Conservation (phyloP, 805 yeast genomes). For the Clavispora santaluciae region DNA sequence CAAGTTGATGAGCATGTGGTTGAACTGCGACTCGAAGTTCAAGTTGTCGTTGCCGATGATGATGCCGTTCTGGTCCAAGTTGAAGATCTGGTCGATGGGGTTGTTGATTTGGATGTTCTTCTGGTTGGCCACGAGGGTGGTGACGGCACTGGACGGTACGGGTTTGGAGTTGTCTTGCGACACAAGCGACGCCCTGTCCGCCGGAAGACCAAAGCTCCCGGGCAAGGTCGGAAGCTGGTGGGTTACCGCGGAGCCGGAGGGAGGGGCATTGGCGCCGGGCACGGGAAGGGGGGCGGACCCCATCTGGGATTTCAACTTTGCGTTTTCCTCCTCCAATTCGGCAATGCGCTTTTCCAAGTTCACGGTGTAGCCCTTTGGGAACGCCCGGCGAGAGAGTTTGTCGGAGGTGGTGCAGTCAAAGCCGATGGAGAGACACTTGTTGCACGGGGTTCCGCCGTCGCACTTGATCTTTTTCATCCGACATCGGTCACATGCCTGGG, state of each 20-base stretch:
- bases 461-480: constrained; percentile 73
- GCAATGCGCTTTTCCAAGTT: constrained; percentile 60
- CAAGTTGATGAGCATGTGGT: constrained; percentile 39
- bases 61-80: constrained; percentile 38
- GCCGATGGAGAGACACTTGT: constrained; percentile 60
- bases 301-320: constrained; percentile 5
- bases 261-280: too few species aligned
- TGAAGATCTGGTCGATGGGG: constrained; percentile 43
- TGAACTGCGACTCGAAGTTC: constrained; percentile 43
- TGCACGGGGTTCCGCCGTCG: constrained; percentile 68
- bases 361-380: constrained; percentile 79
- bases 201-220: too few species aligned
- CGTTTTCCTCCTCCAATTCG: constrained; percentile 50
- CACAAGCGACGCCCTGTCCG: too few species aligned
- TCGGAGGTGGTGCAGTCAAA: constrained; percentile 70
- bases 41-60: constrained; percentile 43
- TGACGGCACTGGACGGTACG: neutral
- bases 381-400: constrained; percentile 68
- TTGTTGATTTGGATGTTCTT: constrained; percentile 30
- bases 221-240: constrained; percentile 26
- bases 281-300: too few species aligned
- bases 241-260: neutral
- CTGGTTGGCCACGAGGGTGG: neutral
- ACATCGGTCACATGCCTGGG: constrained; percentile 82
- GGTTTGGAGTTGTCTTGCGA: neutral